These are phyloP conservation scores for Boletus austroedulis DNA, from an alignment of 1,284 basidiomycete genomes.

Conservation along the genomic window DNA sequence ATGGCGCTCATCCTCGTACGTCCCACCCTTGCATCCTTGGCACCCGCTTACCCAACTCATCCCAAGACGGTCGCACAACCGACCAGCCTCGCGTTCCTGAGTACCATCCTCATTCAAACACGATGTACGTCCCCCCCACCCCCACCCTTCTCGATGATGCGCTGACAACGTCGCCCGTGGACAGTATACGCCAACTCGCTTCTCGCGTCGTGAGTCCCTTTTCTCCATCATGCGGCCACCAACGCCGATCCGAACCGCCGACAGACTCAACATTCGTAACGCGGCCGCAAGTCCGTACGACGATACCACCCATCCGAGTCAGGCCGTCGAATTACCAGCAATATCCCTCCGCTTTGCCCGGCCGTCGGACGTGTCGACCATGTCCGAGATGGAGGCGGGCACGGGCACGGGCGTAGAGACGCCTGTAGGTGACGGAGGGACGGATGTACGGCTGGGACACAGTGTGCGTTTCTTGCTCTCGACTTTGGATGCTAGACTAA, in stretches of 20 bases:
- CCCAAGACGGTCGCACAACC: slow-evolving; percentile 25
- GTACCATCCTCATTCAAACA: slow-evolving; percentile 29
- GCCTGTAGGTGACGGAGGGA: background rate
- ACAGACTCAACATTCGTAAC: slow-evolving; percentile 29
- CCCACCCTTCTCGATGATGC: no score
- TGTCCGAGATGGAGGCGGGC: background rate
- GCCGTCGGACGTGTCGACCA: background rate
- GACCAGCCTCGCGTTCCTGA: slow-evolving; percentile 18
- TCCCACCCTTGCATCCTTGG: background rate
- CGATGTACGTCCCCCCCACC: slow-evolving; percentile 14
- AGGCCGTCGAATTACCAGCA: slow-evolving; percentile 9
- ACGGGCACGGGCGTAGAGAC: background rate
- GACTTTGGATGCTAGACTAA: background rate
- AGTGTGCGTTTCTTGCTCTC: slow-evolving; percentile 1
- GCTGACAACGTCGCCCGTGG: no score
- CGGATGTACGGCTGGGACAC: background rate
- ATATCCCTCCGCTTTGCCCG: slow-evolving; percentile 25
- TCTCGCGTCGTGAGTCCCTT: slow-evolving; percentile 26
- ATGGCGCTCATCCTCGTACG: slow-evolving; percentile 31
- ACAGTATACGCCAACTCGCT: slow-evolving; percentile 32
- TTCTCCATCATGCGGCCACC: background rate
- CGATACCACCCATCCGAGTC: background rate
- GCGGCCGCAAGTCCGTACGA: slow-evolving; percentile 17
- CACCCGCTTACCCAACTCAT: no score
- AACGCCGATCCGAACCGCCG: background rate